Evolutionary conservation across 805 yeast species (phyloP).

Genomic region (Wickerhamiella azyma): DNA sequence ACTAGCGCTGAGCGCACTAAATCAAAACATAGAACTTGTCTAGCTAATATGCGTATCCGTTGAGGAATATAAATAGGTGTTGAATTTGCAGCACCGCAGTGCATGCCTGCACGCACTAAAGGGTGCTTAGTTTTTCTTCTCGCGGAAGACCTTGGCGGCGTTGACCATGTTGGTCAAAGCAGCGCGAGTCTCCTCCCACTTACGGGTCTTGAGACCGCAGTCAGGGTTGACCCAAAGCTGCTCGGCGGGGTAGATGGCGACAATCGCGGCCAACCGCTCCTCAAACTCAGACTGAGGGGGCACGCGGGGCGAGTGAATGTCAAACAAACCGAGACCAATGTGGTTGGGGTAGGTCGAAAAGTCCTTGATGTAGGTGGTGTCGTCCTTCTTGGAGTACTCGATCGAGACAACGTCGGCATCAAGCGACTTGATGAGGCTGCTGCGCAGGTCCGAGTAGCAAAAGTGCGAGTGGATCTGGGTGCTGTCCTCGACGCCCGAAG

Average conservation of each 20-base stretch:
- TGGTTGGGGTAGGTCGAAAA: slow-evolving; percentile 98
- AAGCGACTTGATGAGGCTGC: slow-evolving; percentile 97
- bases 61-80: neutral
- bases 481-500: slow-evolving; percentile 87
- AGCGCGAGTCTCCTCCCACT: slow-evolving; percentile 94
- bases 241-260: slow-evolving; percentile 94
- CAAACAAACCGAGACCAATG: slow-evolving; percentile 97
- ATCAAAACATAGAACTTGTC: too few species aligned
- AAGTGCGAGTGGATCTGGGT: slow-evolving; percentile 99
- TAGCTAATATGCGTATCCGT: neutral
- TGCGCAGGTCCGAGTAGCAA: slow-evolving; percentile 99
- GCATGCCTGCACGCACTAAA: too few species aligned
- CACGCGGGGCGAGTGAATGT: slow-evolving; percentile 98
- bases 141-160: slow-evolving; percentile 94
- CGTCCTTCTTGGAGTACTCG: slow-evolving; percentile 99
- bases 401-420: slow-evolving; percentile 99
- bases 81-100: neutral
- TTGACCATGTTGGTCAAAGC: slow-evolving; percentile 97
- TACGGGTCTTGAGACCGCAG: slow-evolving; percentile 99
- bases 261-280: slow-evolving; percentile 82
- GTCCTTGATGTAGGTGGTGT: slow-evolving; percentile 94
- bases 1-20: too few species aligned
- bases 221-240: slow-evolving; percentile 99
- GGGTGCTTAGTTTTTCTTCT: slow-evolving; percentile 22
- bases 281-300: slow-evolving; percentile 96